Base-by-base conservation (phyloP, 2,329 filamentous ascomycete species). In the Neofusicoccum sp. region DNA sequence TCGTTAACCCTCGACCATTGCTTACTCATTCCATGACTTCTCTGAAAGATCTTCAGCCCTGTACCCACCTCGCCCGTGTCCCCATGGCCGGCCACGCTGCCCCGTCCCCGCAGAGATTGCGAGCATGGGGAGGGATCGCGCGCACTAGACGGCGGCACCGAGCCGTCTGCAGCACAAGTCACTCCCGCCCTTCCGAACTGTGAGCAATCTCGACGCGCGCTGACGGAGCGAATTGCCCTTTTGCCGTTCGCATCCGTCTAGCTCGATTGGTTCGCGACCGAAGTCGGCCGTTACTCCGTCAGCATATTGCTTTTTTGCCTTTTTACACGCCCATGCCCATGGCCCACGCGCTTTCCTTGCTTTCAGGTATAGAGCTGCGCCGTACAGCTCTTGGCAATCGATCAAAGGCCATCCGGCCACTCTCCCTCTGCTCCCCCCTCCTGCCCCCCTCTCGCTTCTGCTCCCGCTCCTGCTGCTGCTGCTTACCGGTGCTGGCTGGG, bases 41-140 rank as follows among this genome's bases (percentile, higher is more conserved):
- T n/a, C 6, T 14, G n/a, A 26, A 31, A 30, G 36, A 56, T 56
- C 51, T 56, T 56, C 51, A 56, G 51, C 51, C 51, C 51, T 56
- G 51, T 43, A 11, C 51, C 48, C 26, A 12, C 28, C 40, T 28
- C 20, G 51, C 7, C 26, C 34, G 34, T 30, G n/a, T 4, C 16
- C 38, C 14, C 49, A 30, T 40, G 20, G 12, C 36, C 16, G 16
- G 24, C 49, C 49, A 31, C 36, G 51, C 36, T 56, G 26, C 26
- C 8, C 26, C 51, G 16, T 31, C 38, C 33, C 51, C 51, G 34
- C 51, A 56, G 28, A 24, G 28, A 43, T 43, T 56, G 36, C 51
- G 24, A 43, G 38, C 51, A 41, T 38, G 48, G 48, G n/a, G n/a
- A n/a, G n/a, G n/a, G n/a, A 51, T 51, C 48, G 33, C 33, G 34